Percentiles rank a stretch among this genome's conserved stretches.
Conservation (phyloP, 2,329 filamentous ascomycete species). For the Fusarium continuum region DNA sequence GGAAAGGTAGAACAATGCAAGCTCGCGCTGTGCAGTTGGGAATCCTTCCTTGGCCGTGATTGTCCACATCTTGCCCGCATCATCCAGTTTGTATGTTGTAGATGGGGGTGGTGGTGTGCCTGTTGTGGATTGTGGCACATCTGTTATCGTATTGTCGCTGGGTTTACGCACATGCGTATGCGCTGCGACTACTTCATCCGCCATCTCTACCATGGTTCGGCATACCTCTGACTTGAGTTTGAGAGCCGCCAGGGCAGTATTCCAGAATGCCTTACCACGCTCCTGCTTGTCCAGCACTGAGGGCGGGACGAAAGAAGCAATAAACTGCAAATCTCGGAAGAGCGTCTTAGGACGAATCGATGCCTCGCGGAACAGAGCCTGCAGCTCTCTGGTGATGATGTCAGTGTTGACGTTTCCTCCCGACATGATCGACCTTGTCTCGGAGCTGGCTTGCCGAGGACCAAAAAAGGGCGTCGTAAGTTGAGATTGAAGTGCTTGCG, state of each 20-base stretch:
- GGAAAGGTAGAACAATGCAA: slow-evolving; percentile 92
- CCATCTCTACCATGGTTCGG: slow-evolving; percentile 76
- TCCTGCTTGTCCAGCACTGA: slow-evolving; percentile 69
- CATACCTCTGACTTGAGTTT: slow-evolving; percentile 88
- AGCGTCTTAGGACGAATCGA: slow-evolving; percentile 79
- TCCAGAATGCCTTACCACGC: slow-evolving; percentile 84
- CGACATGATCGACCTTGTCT: slow-evolving; percentile 60
- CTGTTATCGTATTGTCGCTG: slow-evolving; percentile 46
- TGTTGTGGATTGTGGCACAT: slow-evolving; percentile 48
- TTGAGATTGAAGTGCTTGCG: slow-evolving; percentile 56
- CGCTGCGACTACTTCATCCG: slow-evolving; percentile 63
- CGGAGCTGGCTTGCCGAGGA: slow-evolving; percentile 56
- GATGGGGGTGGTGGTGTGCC: slow-evolving; percentile 59
- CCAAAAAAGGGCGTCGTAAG: slow-evolving; percentile 46
- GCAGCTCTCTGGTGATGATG: slow-evolving; percentile 72
- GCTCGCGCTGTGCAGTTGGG: slow-evolving; percentile 87
- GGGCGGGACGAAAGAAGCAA: slow-evolving; percentile 71
- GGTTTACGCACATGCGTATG: slow-evolving; percentile 70
- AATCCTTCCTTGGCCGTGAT: slow-evolving; percentile 91
- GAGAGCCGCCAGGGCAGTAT: slow-evolving; percentile 88
- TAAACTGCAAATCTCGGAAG: slow-evolving; percentile 83
- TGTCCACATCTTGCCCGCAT: slow-evolving; percentile 89
- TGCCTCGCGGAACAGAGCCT: slow-evolving; percentile 72
- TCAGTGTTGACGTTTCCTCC: slow-evolving; percentile 66
- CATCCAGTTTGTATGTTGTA: slow-evolving; percentile 75